Conservation (phyloP, 495 filamentous ascomycete species). For the Hypomontagnella monticulosa region DNA sequence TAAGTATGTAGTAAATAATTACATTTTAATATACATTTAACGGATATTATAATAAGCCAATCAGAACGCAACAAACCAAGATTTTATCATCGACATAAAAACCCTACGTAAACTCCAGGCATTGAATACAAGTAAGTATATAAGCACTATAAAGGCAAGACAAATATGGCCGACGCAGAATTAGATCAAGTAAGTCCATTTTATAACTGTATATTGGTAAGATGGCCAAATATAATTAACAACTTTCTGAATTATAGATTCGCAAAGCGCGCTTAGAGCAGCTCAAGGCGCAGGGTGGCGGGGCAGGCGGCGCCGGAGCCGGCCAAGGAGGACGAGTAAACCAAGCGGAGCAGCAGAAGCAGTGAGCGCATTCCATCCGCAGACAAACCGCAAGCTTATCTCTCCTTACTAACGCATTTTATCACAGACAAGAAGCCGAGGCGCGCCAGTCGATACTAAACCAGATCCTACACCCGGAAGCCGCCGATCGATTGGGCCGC, state of each 20-base stretch:
- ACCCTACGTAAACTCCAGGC: neutral
- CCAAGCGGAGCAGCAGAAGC: constrained; percentile 65
- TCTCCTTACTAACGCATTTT: neutral
- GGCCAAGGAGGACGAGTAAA: constrained; percentile 66
- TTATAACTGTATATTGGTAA: neutral
- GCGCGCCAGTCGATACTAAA: constrained; percentile 79
- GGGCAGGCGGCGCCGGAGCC: constrained; percentile 56
- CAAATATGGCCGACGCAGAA: constrained; percentile 80
- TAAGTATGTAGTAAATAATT: no score
- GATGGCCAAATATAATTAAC: neutral
- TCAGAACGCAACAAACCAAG: no score
- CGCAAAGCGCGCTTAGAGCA: constrained; percentile 89
- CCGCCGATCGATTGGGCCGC: constrained; percentile 89
- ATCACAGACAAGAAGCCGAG: constrained; percentile 58
- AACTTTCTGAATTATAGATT: constrained; percentile 64
- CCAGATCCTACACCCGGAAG: constrained; percentile 94
- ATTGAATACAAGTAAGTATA: neutral
- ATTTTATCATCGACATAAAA: no score
- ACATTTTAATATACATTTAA: no score
- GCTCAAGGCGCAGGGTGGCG: constrained; percentile 75
- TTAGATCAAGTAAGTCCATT: constrained; percentile 72
- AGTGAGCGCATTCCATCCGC: constrained; percentile 55
- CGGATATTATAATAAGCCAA: no score
- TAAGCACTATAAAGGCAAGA: constrained; percentile 1
- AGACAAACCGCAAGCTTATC: neutral